These are phyloP conservation scores for Umbilicaria muhlenbergii DNA, from an alignment of 495 filamentous ascomycete species.

Conservation along the genomic window DNA sequence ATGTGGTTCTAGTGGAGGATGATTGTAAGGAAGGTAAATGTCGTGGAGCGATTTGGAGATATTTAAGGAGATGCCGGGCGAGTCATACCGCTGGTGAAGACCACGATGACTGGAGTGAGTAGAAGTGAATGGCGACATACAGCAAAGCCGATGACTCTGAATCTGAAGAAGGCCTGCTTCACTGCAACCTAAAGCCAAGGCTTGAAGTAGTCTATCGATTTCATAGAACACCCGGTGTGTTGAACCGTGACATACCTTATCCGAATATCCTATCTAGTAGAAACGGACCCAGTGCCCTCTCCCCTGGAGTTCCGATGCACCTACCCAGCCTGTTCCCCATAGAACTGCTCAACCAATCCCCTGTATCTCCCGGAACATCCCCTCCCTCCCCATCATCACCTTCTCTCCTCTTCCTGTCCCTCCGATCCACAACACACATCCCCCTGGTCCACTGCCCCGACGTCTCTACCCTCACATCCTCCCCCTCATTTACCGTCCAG, in stretches of 20 bases:
- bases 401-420: slow-evolving; percentile 44
- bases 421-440: slow-evolving; percentile 70
- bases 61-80: no score
- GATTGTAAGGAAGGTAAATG: no score
- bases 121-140: no score
- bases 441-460: slow-evolving; percentile 88
- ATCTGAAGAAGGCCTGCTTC: no score
- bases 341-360: slow-evolving; percentile 52
- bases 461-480: slow-evolving; percentile 79
- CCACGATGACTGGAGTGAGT: no score
- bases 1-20: no score
- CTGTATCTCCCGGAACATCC: slow-evolving; percentile 46
- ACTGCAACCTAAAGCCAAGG: no score
- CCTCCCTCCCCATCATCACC: slow-evolving; percentile 26
- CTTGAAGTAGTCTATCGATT: no score
- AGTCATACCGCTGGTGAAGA: no score
- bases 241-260: not conserved
- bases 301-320: slow-evolving; percentile 37
- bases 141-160: no score
- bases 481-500: slow-evolving; percentile 24
- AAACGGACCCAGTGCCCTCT: slow-evolving; percentile 24
- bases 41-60: no score
- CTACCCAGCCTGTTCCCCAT: slow-evolving; percentile 66
- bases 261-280: slow-evolving; percentile 31
- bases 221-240: no score